Conservation (phyloP, 2,329 filamentous ascomycete species). For the Penicillium sp. region DNA sequence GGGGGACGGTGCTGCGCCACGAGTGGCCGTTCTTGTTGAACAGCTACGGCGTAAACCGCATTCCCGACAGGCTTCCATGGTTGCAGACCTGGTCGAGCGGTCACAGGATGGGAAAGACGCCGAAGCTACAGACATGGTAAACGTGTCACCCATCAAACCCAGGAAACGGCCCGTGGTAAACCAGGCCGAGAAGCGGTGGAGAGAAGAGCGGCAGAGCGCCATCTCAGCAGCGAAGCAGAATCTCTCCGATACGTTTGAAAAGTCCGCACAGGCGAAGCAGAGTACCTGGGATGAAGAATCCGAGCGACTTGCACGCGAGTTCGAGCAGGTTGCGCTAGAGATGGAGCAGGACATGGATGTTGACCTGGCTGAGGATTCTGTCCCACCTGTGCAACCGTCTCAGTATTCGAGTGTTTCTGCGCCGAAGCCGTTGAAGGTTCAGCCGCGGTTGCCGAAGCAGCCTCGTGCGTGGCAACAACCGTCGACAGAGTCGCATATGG, state of each 20-base stretch:
- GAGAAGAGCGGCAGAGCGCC: constrained; percentile 31
- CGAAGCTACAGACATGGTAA: constrained; percentile 2
- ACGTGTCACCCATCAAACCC: constrained; percentile 14
- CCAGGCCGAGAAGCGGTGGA: constrained; percentile 38
- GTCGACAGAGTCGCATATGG: neutral
- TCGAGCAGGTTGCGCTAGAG: constrained; percentile 43
- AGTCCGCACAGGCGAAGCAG: constrained; percentile 34
- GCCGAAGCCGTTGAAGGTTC: constrained; percentile 35
- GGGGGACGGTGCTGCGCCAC: constrained; percentile 17
- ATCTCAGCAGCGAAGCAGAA: constrained; percentile 36
- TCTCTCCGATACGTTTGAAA: constrained; percentile 33
- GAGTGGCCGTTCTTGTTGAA: constrained; percentile 40
- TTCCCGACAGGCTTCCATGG: constrained; percentile 32
- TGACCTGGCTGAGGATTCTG: constrained; percentile 6
- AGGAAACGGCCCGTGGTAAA: constrained; percentile 42
- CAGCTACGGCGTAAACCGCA: constrained; percentile 33
- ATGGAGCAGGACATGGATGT: constrained; percentile 34
- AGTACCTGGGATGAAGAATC: constrained; percentile 43
- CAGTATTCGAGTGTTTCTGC: constrained; percentile 10
- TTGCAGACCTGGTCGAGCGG: constrained; percentile 27
- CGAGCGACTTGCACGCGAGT: constrained; percentile 40
- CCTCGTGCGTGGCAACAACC: constrained; percentile 14
- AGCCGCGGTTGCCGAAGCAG: constrained; percentile 34
- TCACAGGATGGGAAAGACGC: constrained; percentile 7
- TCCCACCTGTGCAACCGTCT: constrained; percentile 1